phyloP scores from a whole-genome alignment of 345 rosid species.

The Rhizophora mangle region DNA sequence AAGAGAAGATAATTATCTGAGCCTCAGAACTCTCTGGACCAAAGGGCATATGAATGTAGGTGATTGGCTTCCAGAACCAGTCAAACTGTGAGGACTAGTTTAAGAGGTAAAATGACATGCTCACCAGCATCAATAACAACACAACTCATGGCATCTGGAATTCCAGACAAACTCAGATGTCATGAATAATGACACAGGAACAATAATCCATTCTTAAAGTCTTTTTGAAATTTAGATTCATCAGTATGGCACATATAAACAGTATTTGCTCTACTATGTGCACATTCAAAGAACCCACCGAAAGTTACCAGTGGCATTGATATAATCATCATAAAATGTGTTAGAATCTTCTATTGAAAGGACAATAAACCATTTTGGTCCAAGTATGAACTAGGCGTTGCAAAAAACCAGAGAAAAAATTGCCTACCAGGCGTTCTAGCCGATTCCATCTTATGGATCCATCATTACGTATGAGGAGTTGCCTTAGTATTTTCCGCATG shows the following conservation, averaged over 20 bases:
- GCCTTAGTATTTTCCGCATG: conserved; percentile 84
- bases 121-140: no score
- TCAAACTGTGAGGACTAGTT: background rate
- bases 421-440: conserved; percentile 77
- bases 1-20: background rate
- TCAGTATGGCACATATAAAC: background rate
- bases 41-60: no score
- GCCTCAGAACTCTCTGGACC: background rate
- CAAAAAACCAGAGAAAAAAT: conserved; percentile 4
- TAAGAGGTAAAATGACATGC: background rate
- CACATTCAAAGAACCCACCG: background rate
- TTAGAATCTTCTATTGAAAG: background rate
- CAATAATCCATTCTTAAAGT: background rate
- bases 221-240: background rate
- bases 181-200: background rate
- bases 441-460: conserved; percentile 96
- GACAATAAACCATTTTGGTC: background rate
- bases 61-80: background rate
- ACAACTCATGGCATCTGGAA: no score
- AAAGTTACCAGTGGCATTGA: background rate
- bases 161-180: no score
- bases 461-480: conserved; percentile 74
- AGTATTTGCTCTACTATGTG: background rate
- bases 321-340: background rate
- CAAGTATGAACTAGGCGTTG: background rate